phyloP scores from a whole-genome alignment of 371 early-diverging fungal species.

The Rhizopus microsporus region DNA sequence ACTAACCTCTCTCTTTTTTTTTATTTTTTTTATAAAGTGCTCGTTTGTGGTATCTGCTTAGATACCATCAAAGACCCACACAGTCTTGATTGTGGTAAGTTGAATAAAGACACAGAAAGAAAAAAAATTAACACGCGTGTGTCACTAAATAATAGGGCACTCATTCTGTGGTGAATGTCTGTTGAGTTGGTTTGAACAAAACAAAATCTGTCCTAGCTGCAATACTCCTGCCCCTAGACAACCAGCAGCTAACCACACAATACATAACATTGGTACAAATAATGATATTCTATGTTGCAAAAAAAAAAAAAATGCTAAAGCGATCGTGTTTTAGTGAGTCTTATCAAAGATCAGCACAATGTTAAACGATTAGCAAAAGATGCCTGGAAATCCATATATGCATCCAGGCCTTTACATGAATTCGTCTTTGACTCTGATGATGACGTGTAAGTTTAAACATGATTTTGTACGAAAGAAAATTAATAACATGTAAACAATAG shows the following conservation, averaged over 20 bases:
- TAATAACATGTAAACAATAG: not conserved
- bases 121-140: not conserved
- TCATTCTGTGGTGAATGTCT: constrained; percentile 15
- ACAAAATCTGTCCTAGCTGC: constrained; percentile 14
- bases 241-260: constrained; percentile 7
- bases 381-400: constrained; percentile 10
- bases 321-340: constrained; percentile 7
- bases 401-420: not conserved
- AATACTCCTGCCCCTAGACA: constrained; percentile 7
- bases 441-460: constrained; percentile 12
- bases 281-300: not conserved
- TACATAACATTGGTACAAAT: constrained; percentile 14
- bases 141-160: constrained; percentile 6
- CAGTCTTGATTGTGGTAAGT: constrained; percentile 10
- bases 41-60: constrained; percentile 9
- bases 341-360: not conserved
- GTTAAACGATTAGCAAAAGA: constrained; percentile 2
- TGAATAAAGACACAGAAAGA: not conserved
- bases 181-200: constrained; percentile 8
- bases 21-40: constrained; percentile 1
- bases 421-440: not conserved
- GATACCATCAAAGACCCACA: constrained; percentile 6
- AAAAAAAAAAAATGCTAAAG: not conserved
- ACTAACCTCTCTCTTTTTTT: too few species aligned
- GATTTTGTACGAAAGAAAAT: not conserved